Base-by-base conservation (phyloP, 2,329 filamentous ascomycete species). In the Westerdykella sp. region DNA sequence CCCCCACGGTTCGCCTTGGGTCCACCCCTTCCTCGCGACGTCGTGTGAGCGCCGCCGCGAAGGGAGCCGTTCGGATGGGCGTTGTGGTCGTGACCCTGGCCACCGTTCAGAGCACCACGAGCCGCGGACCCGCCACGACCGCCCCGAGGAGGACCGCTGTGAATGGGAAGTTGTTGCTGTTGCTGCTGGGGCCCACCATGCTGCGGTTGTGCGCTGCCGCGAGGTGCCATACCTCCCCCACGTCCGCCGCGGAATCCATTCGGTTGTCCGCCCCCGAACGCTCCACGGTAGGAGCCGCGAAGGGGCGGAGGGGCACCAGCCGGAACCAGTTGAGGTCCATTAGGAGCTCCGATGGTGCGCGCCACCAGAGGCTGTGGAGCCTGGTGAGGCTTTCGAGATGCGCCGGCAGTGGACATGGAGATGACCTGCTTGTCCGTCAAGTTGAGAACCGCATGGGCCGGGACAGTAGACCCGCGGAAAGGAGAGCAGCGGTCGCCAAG, bases 391-490 rank as follows among this genome's bases (percentile, higher is more conserved):
- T 74, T 73, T 51, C 78, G 78, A 48, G 79, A 77, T 58, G 73
- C 60, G 41, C 72, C 69, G 34, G 78, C 73, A 62, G 79, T 78
- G 40, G 85, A 80, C 46, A 78, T 77, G 47, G 71, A 83, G 34
- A 95, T 74, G 15, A 95, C 78, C 69, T 98, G 93, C 55, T 79
- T 84, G 59, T 90, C 76, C 1, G 83, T 84, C 44, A 95, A 73
- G 69, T 98, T 98, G 28, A 98, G 77, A 2, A 97, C 89, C 1
- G 87, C 85, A n/a, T 85, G 85, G 6, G 84, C 80, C 2, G 88
- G 81, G 4, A 98, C 89, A 0, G 93, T 96, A 64, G 93, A 90
- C 41, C 93, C 93, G 30, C 91, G 82, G 80, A 98, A 98, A 31
- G 87, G 83, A 21, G 89, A 88, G 62, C 91, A 95, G 46, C 93